A percentile compares a stretch with the other conserved stretches of the same genome.
phyloP scores from a whole-genome alignment of 192 early-diverging fungal species.

The Coemansia sp. region DNA sequence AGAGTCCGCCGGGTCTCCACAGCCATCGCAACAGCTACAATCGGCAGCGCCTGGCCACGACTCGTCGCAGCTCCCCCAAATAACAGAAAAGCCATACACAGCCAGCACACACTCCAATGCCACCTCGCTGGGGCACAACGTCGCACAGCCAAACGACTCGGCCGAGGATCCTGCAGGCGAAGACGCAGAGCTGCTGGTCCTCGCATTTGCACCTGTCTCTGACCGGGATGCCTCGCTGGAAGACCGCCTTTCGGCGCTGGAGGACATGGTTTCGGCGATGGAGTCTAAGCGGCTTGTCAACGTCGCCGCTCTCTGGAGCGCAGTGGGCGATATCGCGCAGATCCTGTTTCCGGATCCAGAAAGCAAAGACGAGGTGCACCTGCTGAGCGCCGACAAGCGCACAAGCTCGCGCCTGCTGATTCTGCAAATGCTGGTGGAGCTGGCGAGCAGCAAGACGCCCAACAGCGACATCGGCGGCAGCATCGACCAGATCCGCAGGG shows the following conservation, averaged over 20 bases:
- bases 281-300: constrained; percentile 16
- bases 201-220: constrained; percentile 6
- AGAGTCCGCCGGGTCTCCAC: not conserved
- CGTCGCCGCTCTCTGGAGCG: constrained; percentile 28
- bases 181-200: constrained; percentile 36
- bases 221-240: constrained; percentile 17
- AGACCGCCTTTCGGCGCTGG: constrained; percentile 27
- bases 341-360: constrained; percentile 18
- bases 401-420: constrained; percentile 18
- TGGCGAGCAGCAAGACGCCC: constrained; percentile 15
- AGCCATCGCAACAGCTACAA: not conserved
- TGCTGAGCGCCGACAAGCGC: not conserved
- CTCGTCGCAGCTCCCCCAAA: not conserved
- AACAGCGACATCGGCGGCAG: constrained; percentile 17
- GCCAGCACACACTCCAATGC: not conserved
- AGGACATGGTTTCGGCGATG: constrained; percentile 17
- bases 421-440: constrained; percentile 20
- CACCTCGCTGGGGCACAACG: not conserved
- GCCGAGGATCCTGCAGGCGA: not conserved
- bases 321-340: constrained; percentile 26
- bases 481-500: constrained; percentile 13
- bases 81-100: not conserved
- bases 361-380: constrained; percentile 1
- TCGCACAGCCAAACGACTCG: not conserved
- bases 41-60: not conserved